These are phyloP conservation scores for Bruguiera sexangula DNA, from an alignment of 345 rosid species.

Conservation along the genomic window DNA sequence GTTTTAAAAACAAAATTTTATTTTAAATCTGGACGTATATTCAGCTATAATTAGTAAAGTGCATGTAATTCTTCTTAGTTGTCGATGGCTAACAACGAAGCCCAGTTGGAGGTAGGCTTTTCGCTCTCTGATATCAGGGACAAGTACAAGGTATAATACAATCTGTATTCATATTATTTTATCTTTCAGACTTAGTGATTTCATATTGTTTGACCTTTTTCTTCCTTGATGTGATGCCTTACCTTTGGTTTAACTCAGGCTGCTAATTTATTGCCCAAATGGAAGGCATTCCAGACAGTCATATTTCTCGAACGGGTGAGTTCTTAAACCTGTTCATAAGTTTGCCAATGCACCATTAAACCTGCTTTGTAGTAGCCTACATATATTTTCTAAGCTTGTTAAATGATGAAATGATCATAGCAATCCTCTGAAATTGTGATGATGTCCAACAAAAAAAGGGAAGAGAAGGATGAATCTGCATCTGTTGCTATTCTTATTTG, in stretches of 20 bases:
- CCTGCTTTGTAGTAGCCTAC: not conserved
- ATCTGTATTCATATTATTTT: not conserved
- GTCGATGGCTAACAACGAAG: slow-evolving; percentile 35
- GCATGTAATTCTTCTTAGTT: slow-evolving; percentile 26
- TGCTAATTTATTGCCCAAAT: slow-evolving; percentile 61
- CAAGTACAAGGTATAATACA: slow-evolving; percentile 57
- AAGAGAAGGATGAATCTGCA: too few relatives aligned
- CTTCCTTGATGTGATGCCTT: not conserved
- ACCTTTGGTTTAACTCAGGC: slow-evolving; percentile 41
- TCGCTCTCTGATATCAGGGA: slow-evolving; percentile 62
- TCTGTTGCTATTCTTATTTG: too few relatives aligned
- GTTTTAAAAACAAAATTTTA: not conserved
- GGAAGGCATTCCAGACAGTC: slow-evolving; percentile 92
- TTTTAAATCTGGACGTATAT: slow-evolving; percentile 4
- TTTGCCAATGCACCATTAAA: not conserved
- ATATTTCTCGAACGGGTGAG: slow-evolving; percentile 85
- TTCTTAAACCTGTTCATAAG: slow-evolving; percentile 4
- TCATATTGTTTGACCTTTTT: not conserved
- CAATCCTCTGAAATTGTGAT: too few relatives aligned
- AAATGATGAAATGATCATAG: not conserved
- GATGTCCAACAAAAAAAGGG: too few relatives aligned
- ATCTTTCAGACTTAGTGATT: slow-evolving; percentile 4
- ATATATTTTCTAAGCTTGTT: not conserved
- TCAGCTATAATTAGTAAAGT: slow-evolving; percentile 1
- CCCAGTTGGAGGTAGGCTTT: slow-evolving; percentile 36